These are phyloP conservation scores for Aspergillus felis DNA, from an alignment of 2,329 filamentous ascomycete species.

Conservation along the genomic window DNA sequence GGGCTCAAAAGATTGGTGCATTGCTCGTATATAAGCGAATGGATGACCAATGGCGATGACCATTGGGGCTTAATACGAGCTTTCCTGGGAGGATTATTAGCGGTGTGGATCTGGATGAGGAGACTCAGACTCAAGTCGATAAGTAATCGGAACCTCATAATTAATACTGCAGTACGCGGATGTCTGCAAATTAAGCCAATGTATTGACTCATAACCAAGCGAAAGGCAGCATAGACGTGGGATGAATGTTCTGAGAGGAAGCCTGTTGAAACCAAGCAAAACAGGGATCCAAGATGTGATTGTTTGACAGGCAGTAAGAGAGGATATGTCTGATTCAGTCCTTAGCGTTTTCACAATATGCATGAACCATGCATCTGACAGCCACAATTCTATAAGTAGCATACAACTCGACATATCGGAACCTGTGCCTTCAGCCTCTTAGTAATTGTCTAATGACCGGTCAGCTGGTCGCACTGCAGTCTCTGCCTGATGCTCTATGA, in stretches of 20 bases:
- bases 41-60: background rate
- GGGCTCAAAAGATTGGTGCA: background rate
- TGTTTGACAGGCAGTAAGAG: background rate
- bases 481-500: background rate
- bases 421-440: background rate
- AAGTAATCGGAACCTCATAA: no score
- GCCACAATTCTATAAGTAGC: background rate
- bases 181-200: no score
- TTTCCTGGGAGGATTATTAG: background rate
- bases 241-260: no score
- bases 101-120: background rate
- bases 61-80: background rate
- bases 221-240: no score
- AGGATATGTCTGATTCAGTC: background rate
- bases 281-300: no score
- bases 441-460: background rate
- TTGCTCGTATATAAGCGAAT: background rate
- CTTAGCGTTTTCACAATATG: background rate
- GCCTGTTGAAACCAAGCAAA: no score
- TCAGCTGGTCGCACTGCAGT: background rate
- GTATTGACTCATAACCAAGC: no score
- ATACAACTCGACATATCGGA: background rate
- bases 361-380: background rate
- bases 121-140: background rate
- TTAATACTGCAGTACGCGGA: no score